A percentile compares a stretch with the other conserved stretches of the same genome.
phyloP scores from a whole-genome alignment of 129 eudicot species.

The Helianthus annuus region DNA sequence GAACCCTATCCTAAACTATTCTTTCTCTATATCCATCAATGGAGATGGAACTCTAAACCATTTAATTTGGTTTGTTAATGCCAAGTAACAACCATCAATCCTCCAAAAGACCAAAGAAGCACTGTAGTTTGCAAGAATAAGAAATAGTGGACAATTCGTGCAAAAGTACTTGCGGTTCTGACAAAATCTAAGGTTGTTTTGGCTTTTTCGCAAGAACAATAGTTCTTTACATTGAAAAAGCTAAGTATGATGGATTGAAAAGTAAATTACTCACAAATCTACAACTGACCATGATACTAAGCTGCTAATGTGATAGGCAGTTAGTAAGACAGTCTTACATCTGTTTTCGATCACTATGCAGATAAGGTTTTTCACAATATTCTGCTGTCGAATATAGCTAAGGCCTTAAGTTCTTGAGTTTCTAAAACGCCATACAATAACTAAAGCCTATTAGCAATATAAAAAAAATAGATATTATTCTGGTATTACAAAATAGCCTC shows the following conservation, averaged over 20 bases:
- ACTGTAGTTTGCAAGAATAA: constrained; percentile 9
- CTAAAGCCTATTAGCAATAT: too few species aligned
- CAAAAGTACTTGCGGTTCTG: constrained; percentile 11
- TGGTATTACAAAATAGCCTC: too few species aligned
- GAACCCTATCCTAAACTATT: constrained; percentile 8
- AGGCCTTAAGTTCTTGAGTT: too few species aligned
- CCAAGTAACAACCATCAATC: not conserved
- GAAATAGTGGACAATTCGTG: constrained; percentile 11
- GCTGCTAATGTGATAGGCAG: constrained; percentile 13
- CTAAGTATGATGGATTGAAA: not conserved
- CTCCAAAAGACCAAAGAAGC: constrained; percentile 9
- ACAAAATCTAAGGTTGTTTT: constrained; percentile 9
- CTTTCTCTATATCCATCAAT: constrained; percentile 2
- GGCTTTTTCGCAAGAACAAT: not conserved
- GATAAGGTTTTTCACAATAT: too few species aligned
- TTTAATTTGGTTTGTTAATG: not conserved
- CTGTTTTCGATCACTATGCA: constrained; percentile 88
- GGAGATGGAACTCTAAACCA: not conserved
- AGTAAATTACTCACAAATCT: not conserved
- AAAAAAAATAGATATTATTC: too few species aligned
- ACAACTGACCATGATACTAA: constrained; percentile 13
- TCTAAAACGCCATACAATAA: too few species aligned
- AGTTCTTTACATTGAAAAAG: constrained; percentile 3
- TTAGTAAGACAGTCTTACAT: constrained; percentile 49
- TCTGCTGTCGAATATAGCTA: too few species aligned